Base-by-base conservation (phyloP, 768 basidiomycete species). In the Mycena rebaudengoi region DNA sequence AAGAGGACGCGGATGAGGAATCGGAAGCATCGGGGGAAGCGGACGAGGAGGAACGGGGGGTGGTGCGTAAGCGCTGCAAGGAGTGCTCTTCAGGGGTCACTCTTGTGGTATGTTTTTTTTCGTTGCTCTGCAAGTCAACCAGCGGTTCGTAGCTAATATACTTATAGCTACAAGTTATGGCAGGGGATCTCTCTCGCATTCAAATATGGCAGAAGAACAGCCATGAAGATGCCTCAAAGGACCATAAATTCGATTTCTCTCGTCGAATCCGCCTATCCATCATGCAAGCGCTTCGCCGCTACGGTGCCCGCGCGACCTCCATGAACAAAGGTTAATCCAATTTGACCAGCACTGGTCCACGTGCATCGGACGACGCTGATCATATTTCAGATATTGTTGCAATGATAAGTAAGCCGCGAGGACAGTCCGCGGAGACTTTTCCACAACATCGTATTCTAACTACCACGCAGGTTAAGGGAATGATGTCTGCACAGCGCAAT, bases 201-300 rank as follows among this genome's bases (percentile, higher is more conserved):
- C 37, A 53, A 26, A 62, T 62, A n/a, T 62, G 44, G 52, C 60
- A 62, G n/a, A 35, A 6, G 18, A 29, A 37, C 2, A 20, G 23
- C 8, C 60, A 62, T 21, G 45, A 39, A 1, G 52, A 62, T 2
- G 60, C 29, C 2, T 21, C 18, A 6, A 33, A 23, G 4, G 3
- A 10, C 12, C 60, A 54, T 11, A 8, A 21, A 20, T 52, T 62
- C 16, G 48, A 23, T 25, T 40, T 53, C 10, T 54, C 44, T 8
- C 51, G 60, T 10, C 37, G 46, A 8, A 26, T 62, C 12, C 41
- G 52, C 0, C 45, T 62, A 5, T 43, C 46, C 20, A 48, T 53
- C 2, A 35, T 48, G 41, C 51, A 62, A 7, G n/a, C 43, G 7
- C 39, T 46, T 20, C 40, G 59, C 2, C 59, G 59, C 5, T 51